Evolutionary conservation across 768 basidiomycete species (phyloP), one percentile per base, ranked within the genome.

Genomic region (Mycena chlorophos): DNA sequence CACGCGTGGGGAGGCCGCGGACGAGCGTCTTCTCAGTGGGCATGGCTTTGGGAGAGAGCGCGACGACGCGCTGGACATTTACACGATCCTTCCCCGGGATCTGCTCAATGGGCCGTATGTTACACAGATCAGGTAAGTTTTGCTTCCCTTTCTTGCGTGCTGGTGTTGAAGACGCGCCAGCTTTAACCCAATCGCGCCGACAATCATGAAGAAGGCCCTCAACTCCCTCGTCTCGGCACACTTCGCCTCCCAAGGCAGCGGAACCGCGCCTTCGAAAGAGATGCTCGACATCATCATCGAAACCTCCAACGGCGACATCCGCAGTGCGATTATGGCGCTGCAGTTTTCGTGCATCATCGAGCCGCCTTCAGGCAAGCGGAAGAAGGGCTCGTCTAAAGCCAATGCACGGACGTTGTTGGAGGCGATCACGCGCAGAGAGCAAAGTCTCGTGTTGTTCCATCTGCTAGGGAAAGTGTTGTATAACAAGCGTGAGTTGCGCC

Each of bases 401-500:
- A 65, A 63, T 43, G 61, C 61, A 0, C 68, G 70, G 13, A 69
- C 73, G 3, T 69, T 87, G 16, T 67, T 97, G 60, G 88, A 93
- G 63, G 82, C 85, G 0, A 79, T 94, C 0, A 91, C 92, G 20
- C 74, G 87, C 54, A 77, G 92, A 51, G 97, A 99, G 65, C 88
- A 93, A 63, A 90, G 85, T 56, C 74, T 99, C 16, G 85, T 83
- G 10, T 72, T 99, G 49, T 99, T 99, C 67, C 97, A 98, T 71
- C 71, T 98, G 17, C 75, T 99, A 47, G 97, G 97, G 16, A 96
- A 91, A 73, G 82, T 98, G 1, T 69, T 98, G 46, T 98, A 97
- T 68, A 98, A 96, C 69, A 99, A 98, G 71, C 85, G 97, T 97
- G 40, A 52, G 83, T 26, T n/a, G n/a, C n/a, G n/a, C 45, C 38